Percentiles rank a stretch among this genome's conserved stretches.
Conservation (phyloP, 352 stramenopile species). For the Phytophthora multivora region DNA sequence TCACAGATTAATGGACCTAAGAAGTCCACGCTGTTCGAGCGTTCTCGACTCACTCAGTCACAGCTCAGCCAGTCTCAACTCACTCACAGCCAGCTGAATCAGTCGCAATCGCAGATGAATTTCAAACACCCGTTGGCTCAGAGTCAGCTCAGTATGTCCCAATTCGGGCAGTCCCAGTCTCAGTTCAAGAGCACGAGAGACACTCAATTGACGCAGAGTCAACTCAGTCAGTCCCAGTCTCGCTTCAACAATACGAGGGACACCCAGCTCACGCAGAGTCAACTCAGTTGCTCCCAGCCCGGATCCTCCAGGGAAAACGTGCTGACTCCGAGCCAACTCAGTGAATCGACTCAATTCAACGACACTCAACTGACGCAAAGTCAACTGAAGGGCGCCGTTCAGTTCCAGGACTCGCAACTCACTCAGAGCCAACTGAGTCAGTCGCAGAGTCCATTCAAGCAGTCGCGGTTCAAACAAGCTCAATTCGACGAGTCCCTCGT, state of each 20-base stretch:
- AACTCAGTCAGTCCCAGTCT: slow-evolving; percentile 8
- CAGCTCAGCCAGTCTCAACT: slow-evolving; percentile 18
- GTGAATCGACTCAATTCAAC: slow-evolving; percentile 3
- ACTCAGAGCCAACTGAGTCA: slow-evolving; percentile 16
- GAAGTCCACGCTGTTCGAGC: slow-evolving; percentile 19
- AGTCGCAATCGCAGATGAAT: slow-evolving; percentile 16
- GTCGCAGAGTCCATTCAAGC: slow-evolving; percentile 14
- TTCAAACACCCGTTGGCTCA: slow-evolving; percentile 18
- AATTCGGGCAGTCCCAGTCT: slow-evolving; percentile 14
- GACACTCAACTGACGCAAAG: slow-evolving; percentile 19
- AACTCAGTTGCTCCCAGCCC: slow-evolving; percentile 15
- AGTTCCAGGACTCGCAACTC: slow-evolving; percentile 14
- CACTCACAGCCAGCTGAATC: slow-evolving; percentile 11
- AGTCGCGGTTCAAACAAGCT: slow-evolving; percentile 25
- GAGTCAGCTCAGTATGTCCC: slow-evolving; percentile 19
- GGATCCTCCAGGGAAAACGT: neutral
- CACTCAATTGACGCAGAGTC: slow-evolving; percentile 17
- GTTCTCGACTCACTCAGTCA: slow-evolving; percentile 28
- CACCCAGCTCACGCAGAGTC: slow-evolving; percentile 18
- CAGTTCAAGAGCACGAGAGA: neutral
- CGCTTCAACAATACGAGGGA: slow-evolving; percentile 2
- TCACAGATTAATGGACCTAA: slow-evolving; percentile 5
- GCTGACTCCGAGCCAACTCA: slow-evolving; percentile 18
- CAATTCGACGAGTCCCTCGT: slow-evolving; percentile 31
- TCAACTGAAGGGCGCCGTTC: neutral